phyloP scores from a whole-genome alignment of 208 protist species.

The Leishmania aethiopica region DNA sequence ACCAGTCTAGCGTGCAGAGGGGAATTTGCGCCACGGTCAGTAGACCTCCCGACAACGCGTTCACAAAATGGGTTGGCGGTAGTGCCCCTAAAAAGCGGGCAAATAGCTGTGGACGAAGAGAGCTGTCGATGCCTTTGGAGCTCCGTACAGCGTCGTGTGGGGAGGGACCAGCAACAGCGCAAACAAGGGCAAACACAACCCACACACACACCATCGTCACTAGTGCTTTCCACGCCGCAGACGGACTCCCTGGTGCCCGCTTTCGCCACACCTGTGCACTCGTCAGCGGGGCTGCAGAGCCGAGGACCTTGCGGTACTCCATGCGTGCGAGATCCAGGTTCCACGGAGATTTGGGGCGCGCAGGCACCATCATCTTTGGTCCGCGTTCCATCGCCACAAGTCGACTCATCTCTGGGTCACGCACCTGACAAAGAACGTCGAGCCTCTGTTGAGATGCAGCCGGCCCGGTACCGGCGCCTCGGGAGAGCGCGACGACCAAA shows the following conservation, averaged over 20 bases:
- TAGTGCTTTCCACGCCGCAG: background rate
- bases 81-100: constrained; percentile 14
- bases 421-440: constrained; percentile 27
- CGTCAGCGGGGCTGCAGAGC: constrained; percentile 12
- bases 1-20: constrained; percentile 27
- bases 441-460: constrained; percentile 16
- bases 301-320: constrained; percentile 21
- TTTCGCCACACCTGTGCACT: constrained; percentile 32
- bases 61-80: constrained; percentile 23
- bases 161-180: constrained; percentile 3
- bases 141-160: constrained; percentile 11
- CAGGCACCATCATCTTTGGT: constrained; percentile 32
- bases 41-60: constrained; percentile 22
- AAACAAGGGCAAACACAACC: background rate
- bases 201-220: background rate
- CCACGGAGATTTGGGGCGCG: constrained; percentile 12
- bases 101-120: constrained; percentile 28
- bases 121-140: constrained; percentile 23
- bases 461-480: background rate
- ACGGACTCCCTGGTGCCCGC: background rate
- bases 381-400: constrained; percentile 47
- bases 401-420: constrained; percentile 35
- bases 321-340: constrained; percentile 12
- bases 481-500: constrained; percentile 30
- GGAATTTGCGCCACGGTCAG: constrained; percentile 14